Conservation (phyloP, 164 flowering plant species). For the Annona squamosa region DNA sequence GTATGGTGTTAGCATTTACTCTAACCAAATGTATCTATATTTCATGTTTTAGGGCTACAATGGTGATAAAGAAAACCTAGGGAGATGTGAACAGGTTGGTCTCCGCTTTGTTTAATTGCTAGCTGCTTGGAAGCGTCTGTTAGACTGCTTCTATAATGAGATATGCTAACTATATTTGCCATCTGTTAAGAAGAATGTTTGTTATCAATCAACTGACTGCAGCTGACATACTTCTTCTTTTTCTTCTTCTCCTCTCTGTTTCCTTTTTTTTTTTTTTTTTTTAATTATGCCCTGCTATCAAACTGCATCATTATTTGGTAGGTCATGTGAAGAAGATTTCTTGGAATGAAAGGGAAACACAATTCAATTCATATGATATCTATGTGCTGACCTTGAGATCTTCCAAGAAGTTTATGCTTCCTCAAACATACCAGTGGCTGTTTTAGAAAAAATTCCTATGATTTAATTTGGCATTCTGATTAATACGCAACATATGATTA, state of each 20-base stretch:
- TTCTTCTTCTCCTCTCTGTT: not conserved
- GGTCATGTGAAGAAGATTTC: no score
- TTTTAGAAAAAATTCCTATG: no score
- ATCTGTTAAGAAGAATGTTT: not conserved
- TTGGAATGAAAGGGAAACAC: not conserved
- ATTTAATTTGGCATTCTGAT: no score
- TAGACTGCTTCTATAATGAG: not conserved
- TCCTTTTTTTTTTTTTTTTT: not conserved
- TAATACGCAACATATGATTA: no score
- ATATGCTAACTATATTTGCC: not conserved
- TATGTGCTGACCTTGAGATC: not conserved
- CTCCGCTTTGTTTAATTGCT: not conserved
- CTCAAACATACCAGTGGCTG: not conserved
- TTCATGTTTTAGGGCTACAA: conserved; percentile 57
- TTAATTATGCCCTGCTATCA: not conserved
- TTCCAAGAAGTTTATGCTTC: not conserved
- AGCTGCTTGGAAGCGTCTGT: not conserved
- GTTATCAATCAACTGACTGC: no score
- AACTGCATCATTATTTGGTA: not conserved
- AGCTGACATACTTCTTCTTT: not conserved
- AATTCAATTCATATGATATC: not conserved
- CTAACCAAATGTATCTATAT: conserved; percentile 7
- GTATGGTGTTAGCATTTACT: not conserved
- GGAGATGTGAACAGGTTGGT: conserved; percentile 89
- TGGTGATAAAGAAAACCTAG: conserved; percentile 82